phyloP scores from a whole-genome alignment of 805 yeast species.

The Candida coquimbonensis region DNA sequence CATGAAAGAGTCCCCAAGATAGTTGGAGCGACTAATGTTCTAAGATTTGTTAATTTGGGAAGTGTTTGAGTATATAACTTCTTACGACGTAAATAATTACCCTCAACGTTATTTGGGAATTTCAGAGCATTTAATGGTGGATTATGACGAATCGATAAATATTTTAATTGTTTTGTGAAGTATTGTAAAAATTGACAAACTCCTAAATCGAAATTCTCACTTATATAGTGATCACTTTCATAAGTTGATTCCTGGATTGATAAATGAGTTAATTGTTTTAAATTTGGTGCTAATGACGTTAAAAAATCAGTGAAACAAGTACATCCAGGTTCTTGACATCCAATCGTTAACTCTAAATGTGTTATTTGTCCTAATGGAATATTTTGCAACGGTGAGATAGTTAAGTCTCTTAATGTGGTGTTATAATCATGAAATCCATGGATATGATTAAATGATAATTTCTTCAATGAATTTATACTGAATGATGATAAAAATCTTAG shows the following conservation, averaged over 20 bases:
- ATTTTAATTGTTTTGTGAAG: slow-evolving; percentile 29
- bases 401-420: slow-evolving; percentile 26
- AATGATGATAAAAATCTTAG: slow-evolving; percentile 28
- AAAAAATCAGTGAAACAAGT: slow-evolving; percentile 40
- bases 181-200: slow-evolving; percentile 35
- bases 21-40: slow-evolving; percentile 49
- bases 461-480: slow-evolving; percentile 20
- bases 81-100: slow-evolving; percentile 58
- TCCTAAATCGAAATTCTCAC: slow-evolving; percentile 48
- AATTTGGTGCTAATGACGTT: slow-evolving; percentile 28
- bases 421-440: slow-evolving; percentile 40
- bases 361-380: slow-evolving; percentile 30
- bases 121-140: slow-evolving; percentile 49
- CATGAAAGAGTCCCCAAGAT: slow-evolving; percentile 54
- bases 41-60: slow-evolving; percentile 37
- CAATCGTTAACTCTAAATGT: slow-evolving; percentile 44
- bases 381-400: slow-evolving; percentile 24
- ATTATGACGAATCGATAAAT: slow-evolving; percentile 47
- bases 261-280: slow-evolving; percentile 20
- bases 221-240: slow-evolving; percentile 38
- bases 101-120: slow-evolving; percentile 62
- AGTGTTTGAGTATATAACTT: slow-evolving; percentile 41
- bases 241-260: slow-evolving; percentile 29
- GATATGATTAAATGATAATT: slow-evolving; percentile 35
- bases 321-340: slow-evolving; percentile 43